phyloP scores from a whole-genome alignment of 2,329 filamentous ascomycete species.

The Verticillium klebahnii region DNA sequence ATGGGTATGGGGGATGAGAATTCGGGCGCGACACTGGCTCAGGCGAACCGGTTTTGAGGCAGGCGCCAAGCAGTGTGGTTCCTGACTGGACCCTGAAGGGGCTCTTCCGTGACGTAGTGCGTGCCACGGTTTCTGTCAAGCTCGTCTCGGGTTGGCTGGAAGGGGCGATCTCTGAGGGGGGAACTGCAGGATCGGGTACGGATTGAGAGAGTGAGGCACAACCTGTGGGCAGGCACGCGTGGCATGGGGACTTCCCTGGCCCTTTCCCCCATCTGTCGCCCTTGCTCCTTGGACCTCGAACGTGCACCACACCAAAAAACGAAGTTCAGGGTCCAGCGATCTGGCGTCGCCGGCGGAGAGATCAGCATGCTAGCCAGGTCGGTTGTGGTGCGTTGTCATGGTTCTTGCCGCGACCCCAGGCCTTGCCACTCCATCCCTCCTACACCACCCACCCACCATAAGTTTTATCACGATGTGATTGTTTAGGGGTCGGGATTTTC shows the following conservation, averaged over 20 bases:
- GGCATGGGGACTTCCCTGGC: neutral
- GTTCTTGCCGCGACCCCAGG: too few relatives aligned
- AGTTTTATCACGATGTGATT: too few relatives aligned
- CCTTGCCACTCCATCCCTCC: too few relatives aligned
- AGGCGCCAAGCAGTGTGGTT: neutral
- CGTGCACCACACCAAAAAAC: too few relatives aligned
- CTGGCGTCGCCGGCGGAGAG: too few relatives aligned
- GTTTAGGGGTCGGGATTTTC: too few relatives aligned
- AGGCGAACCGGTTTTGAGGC: neutral
- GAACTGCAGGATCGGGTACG: neutral
- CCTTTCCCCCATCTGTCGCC: too few relatives aligned
- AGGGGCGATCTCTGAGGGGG: neutral
- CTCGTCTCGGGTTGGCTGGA: neutral
- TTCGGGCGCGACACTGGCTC: neutral
- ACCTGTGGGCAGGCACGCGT: neutral
- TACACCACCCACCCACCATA: too few relatives aligned
- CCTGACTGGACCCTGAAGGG: neutral
- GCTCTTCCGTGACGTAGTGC: neutral
- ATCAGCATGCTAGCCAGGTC: too few relatives aligned
- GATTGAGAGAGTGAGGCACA: neutral
- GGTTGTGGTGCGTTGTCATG: too few relatives aligned
- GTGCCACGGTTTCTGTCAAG: neutral
- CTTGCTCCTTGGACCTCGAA: too few relatives aligned
- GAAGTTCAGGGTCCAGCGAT: too few relatives aligned
- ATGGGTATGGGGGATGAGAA: neutral